phyloP scores from a whole-genome alignment of 106 monocot genomes.

The Iris macrosiphon region DNA sequence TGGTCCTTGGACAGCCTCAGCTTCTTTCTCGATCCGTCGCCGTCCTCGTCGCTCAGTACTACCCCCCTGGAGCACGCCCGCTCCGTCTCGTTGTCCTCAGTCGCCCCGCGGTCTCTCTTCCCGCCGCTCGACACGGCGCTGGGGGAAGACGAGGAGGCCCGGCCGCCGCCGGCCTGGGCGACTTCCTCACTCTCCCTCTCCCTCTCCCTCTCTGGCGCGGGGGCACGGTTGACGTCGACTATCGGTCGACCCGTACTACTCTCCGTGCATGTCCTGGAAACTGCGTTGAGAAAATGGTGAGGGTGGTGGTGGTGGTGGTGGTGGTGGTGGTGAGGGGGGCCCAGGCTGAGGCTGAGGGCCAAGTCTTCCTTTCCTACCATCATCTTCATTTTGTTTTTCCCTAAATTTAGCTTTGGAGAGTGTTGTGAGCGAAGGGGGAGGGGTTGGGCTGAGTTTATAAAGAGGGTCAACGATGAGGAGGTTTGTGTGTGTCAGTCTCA shows the following conservation, averaged over 20 bases:
- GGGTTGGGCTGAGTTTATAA: too few species aligned
- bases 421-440: too few species aligned
- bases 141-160: conserved; percentile 7
- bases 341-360: conserved; percentile 17
- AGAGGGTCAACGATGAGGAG: too few species aligned
- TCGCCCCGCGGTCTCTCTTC: not conserved
- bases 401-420: too few species aligned
- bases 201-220: conserved; percentile 3
- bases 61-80: too few species aligned
- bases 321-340: not conserved
- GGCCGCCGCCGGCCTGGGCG: too few species aligned
- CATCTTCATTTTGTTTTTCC: conserved; percentile 9
- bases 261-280: too few species aligned
- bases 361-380: conserved; percentile 14
- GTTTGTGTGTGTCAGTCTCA: too few species aligned
- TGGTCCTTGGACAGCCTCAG: conserved; percentile 75
- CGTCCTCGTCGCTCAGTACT: conserved; percentile 85
- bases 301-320: not conserved
- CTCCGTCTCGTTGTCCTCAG: too few species aligned
- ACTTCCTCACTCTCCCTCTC: conserved; percentile 3
- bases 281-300: too few species aligned
- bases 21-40: conserved; percentile 65
- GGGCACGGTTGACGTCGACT: conserved; percentile 22
- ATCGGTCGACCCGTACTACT: not conserved
- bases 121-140: conserved; percentile 17